Percentiles rank a stretch among this genome's conserved stretches.
Evolutionary conservation across 169 alveolate species (phyloP).

Genomic region (Eimeria acervulina): DNA sequence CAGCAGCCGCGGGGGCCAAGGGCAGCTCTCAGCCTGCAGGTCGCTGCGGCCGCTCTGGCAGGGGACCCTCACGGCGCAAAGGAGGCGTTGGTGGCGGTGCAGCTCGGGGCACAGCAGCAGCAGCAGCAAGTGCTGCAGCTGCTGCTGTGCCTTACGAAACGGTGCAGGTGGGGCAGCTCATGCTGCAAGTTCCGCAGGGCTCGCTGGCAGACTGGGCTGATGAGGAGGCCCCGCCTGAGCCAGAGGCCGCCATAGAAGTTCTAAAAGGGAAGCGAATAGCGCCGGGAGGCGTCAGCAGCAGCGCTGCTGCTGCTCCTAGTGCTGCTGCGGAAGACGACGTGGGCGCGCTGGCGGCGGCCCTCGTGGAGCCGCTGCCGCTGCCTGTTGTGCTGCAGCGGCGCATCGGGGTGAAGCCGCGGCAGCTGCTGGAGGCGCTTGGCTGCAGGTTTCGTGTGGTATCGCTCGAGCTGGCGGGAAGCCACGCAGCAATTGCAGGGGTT

Average conservation of each 20-base stretch:
- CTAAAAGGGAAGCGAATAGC: not conserved
- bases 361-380: constrained; percentile 38
- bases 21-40: constrained; percentile 9
- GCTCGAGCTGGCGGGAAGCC: constrained; percentile 41
- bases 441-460: constrained; percentile 26
- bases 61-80: constrained; percentile 22
- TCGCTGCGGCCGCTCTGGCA: constrained; percentile 43
- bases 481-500: constrained; percentile 65
- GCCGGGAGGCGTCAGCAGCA: not conserved
- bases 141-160: constrained; percentile 53
- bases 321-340: constrained; percentile 22
- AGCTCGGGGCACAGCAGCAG: not conserved
- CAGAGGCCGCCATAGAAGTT: not conserved
- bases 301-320: not conserved
- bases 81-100: constrained; percentile 33
- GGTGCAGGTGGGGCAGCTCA: constrained; percentile 57
- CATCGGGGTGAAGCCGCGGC: constrained; percentile 47
- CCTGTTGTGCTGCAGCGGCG: constrained; percentile 52
- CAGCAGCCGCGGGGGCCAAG: not conserved
- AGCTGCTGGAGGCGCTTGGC: constrained; percentile 49
- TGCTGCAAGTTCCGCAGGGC: constrained; percentile 71
- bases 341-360: not conserved
- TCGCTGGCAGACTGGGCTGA: not conserved
- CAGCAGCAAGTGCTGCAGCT: constrained; percentile 26
- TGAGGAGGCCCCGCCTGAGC: not conserved